Percentiles rank a stretch among this genome's conserved stretches.
Conservation (phyloP, 2,329 filamentous ascomycete species). For the Tolypocladium album region DNA sequence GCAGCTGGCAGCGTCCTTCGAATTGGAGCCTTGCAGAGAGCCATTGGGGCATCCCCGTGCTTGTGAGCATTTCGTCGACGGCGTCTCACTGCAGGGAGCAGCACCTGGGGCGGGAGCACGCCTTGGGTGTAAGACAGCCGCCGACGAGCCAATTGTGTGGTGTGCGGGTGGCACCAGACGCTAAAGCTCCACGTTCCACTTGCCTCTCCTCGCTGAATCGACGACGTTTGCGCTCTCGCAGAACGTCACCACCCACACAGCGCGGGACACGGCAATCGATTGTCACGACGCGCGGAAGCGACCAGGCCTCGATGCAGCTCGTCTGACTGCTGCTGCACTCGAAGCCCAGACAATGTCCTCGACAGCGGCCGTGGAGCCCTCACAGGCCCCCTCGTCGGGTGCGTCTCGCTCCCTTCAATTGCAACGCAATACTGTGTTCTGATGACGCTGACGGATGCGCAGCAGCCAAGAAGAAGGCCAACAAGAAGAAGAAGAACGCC, state of each 20-base stretch:
- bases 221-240: not conserved
- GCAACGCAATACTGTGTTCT: conserved; percentile 17
- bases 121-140: not conserved
- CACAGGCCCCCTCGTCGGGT: conserved; percentile 25
- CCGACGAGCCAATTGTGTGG: not conserved
- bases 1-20: not conserved
- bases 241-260: not conserved
- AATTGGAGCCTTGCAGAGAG: not conserved
- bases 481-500: conserved; percentile 48
- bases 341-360: conserved; percentile 27
- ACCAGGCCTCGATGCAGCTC: not conserved
- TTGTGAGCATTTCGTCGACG: not conserved
- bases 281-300: not conserved
- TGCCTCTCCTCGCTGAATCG: not conserved
- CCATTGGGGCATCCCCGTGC: not conserved
- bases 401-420: conserved; percentile 11
- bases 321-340: not conserved
- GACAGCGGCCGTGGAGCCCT: conserved; percentile 21
- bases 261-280: not conserved
- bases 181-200: conserved; percentile 1
- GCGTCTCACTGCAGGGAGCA: too few species aligned
- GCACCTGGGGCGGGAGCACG: not conserved
- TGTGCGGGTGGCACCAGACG: not conserved
- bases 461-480: conserved; percentile 45
- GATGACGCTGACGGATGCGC: conserved; percentile 14